phyloP scores from a whole-genome alignment of 73 alveolate species.

The Paramecium octaurelia region DNA sequence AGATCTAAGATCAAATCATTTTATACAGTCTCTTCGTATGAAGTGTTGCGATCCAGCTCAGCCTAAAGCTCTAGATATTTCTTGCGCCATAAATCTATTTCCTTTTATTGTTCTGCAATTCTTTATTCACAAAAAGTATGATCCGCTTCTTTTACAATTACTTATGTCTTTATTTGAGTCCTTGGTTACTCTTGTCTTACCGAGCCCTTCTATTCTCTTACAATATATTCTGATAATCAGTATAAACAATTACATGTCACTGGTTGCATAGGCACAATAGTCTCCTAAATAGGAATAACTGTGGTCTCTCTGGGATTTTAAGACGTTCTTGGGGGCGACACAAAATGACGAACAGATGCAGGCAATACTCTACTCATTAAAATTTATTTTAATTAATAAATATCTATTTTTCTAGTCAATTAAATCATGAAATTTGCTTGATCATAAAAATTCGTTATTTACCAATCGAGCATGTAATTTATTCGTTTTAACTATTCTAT shows the following conservation, averaged over 20 bases:
- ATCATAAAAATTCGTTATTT: not conserved
- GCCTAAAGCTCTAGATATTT: slow-evolving; percentile 37
- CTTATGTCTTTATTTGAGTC: not conserved
- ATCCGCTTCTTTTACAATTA: slow-evolving; percentile 41
- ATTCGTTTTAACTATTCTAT: not conserved
- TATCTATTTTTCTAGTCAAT: not conserved
- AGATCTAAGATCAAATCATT: not conserved
- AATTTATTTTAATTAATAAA: slow-evolving; percentile 13
- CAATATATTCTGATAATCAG: not conserved
- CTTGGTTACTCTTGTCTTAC: not conserved
- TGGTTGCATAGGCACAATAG: slow-evolving; percentile 33
- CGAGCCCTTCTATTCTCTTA: not conserved
- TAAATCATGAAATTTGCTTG: not conserved
- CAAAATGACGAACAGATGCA: slow-evolving; percentile 22
- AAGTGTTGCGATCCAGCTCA: not conserved
- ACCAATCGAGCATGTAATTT: not conserved
- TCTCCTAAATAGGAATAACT: slow-evolving; percentile 9
- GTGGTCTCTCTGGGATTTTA: slow-evolving; percentile 33
- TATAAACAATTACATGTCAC: not conserved
- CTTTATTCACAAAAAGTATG: slow-evolving; percentile 36
- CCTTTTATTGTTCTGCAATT: not conserved
- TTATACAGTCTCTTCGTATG: slow-evolving; percentile 27
- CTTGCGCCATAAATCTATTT: slow-evolving; percentile 1
- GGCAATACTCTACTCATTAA: slow-evolving; percentile 44
- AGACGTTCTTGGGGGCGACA: slow-evolving; percentile 40